Evolutionary conservation across 352 stramenopile genomes (phyloP), one percentile per base, ranked within the genome.

Genomic region (Globisporangium nagaii): DNA sequence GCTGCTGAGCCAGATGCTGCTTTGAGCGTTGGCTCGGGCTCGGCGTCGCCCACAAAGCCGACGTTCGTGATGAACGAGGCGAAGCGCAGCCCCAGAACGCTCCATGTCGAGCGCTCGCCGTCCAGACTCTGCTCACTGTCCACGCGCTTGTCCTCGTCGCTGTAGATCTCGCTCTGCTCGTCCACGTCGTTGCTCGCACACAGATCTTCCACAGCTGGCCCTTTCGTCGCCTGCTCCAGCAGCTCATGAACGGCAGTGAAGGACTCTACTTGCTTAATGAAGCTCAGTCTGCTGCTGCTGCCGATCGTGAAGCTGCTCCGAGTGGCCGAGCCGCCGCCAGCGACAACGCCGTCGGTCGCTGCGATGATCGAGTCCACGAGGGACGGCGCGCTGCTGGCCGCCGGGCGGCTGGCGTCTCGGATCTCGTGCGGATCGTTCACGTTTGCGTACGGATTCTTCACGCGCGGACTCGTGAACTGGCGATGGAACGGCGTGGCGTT

Each of bases 401-500:
- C 13, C 17, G 43, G 25, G 4, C 17, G 35, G 19, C 25, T 35
- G n/a, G 53, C 44, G n/a, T 15, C 34, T 37, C 39, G 35, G 27
- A 54, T 27, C 44, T 60, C 53, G 22, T 54, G 45, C 27, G 27
- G 44, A 0, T 60, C 35, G 11, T 50, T 30, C 17, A 9, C 19
- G 32, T 60, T 22, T 1, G 25, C 30, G 36, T 60, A 60, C 53
- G 44, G 53, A 17, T 60, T 36, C 24, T 46, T 37, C 35, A 44
- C 22, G 13, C 35, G 44, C 28, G 53, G 35, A 15, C 37, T 47
- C 20, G 44, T 31, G 20, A 62, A 62, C 47, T 62, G 47, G 2
- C 20, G 47, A 22, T 62, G 37, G 46, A 62, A 62, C 9, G 56
- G 56, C 8, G 56, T 56, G 5, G 56, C 37, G 25, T 56, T 20